Percentiles rank a stretch among this genome's conserved stretches.
phyloP scores from a whole-genome alignment of 257 asterid species.

The Fraxinus pennsylvanica region DNA sequence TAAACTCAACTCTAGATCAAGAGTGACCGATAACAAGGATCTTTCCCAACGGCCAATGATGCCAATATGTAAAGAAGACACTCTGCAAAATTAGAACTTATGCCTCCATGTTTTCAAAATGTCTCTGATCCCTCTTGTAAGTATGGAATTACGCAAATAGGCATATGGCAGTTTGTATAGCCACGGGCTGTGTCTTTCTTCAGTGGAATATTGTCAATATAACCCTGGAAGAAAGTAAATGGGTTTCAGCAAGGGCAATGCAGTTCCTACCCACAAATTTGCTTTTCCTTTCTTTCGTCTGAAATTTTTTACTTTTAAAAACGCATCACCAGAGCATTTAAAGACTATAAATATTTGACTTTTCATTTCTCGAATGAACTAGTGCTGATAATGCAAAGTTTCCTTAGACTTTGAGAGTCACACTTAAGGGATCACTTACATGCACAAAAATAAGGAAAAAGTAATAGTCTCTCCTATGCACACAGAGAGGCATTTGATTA shows the following conservation, averaged over 20 bases:
- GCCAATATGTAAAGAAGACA: background rate
- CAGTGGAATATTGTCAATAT: background rate
- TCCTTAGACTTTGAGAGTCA: background rate
- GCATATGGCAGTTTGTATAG: background rate
- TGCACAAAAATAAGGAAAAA: background rate
- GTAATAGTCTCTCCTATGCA: background rate
- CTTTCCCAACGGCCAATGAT: background rate
- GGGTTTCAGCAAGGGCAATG: background rate
- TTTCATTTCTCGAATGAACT: background rate
- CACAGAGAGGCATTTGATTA: background rate
- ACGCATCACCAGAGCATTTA: background rate
- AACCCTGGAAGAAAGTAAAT: background rate
- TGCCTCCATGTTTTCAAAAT: background rate
- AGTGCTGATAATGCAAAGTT: background rate
- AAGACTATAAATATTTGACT: background rate
- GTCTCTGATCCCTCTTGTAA: background rate
- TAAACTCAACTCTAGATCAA: background rate
- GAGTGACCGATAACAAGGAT: background rate
- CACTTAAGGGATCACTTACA: background rate
- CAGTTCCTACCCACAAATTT: background rate
- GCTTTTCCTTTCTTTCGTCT: background rate
- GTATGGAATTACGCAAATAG: background rate
- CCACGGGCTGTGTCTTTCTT: background rate
- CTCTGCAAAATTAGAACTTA: background rate
- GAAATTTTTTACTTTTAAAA: background rate